Base-by-base conservation (phyloP, 495 filamentous ascomycete species). In the Aspergillus affinis region DNA sequence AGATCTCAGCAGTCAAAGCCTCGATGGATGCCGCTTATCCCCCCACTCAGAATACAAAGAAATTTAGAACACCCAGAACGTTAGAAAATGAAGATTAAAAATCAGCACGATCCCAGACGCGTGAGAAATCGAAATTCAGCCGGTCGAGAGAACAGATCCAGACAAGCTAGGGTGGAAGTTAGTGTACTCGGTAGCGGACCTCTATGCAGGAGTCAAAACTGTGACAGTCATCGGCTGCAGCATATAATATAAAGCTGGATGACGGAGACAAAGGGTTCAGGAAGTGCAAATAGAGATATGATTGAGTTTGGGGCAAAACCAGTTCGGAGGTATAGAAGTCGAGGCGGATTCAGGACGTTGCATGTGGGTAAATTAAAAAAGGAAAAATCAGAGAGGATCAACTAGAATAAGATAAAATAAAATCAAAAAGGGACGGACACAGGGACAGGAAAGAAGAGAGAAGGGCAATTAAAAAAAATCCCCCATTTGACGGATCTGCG, bases 401-500 rank as follows among this genome's bases (percentile, higher is more conserved):
- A 58, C 41, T 27, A 57, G 48, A 50, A 58, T 12, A 36, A 30
- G 36, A 52, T n/a, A 9, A 8, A 53, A 19, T 26, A 20, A 5
- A 53, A 53, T 19, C 7, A 18, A 36, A 36, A 41, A 53, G 4
- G 4, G 27, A 52, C 18, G 8, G 49, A 27, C 8, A 32, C 13
- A 32, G 19, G 18, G 32, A 5, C 4, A 23, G 26, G 21, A 48
- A 29, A 32, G 46, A 58, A 58, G 18, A n/a, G 46, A 32, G 51
- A 52, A 51, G 19, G 51, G 18, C 20, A 55, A 55, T 45, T 18
- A 51, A 51, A 62, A 61, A 46, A 63, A 64, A 62, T 62, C 59
- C 53, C 63, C 59, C 57, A 69, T 64, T 69, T 63, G 66, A 65
- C 63, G 58, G 61, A 69, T 66, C 63, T 61, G 66, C 61, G 59